Percentiles rank a stretch among this genome's conserved stretches.
phyloP scores from a whole-genome alignment of 2,329 filamentous ascomycete species.

The Fusarium sp. region DNA sequence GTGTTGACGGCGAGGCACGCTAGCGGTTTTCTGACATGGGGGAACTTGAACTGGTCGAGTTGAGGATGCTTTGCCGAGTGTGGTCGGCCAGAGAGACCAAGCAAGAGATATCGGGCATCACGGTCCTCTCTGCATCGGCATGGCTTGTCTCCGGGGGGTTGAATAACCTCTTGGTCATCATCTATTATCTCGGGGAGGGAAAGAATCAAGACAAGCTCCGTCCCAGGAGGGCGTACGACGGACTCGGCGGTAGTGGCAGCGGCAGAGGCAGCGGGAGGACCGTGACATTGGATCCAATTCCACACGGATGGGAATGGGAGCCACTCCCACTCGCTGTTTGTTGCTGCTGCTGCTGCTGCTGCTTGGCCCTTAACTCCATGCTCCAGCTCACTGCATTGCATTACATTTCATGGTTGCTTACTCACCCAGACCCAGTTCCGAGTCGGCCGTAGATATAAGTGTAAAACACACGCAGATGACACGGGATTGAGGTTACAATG shows the following conservation, averaged over 20 bases:
- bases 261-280: slow-evolving; percentile 4
- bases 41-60: background rate
- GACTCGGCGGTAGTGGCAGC: slow-evolving; percentile 19
- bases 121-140: background rate
- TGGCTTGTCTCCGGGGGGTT: background rate
- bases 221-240: background rate
- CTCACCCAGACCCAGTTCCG: background rate
- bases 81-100: background rate
- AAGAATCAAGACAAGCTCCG: background rate
- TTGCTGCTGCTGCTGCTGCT: background rate
- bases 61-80: background rate
- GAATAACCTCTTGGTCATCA: background rate
- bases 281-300: background rate
- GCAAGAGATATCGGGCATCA: background rate
- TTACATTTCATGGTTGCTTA: background rate
- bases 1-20: slow-evolving; percentile 24
- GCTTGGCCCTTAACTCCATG: background rate
- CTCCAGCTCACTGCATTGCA: background rate
- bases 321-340: background rate
- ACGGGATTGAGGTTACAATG: slow-evolving; percentile 10
- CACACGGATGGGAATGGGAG: background rate
- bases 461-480: background rate
- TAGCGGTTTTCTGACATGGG: slow-evolving; percentile 29
- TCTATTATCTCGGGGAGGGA: background rate
- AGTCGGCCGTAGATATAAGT: background rate